A percentile compares a stretch with the other conserved stretches of the same genome.
phyloP scores from a whole-genome alignment of 495 filamentous ascomycete genomes.

The Pyronema domesticum region DNA sequence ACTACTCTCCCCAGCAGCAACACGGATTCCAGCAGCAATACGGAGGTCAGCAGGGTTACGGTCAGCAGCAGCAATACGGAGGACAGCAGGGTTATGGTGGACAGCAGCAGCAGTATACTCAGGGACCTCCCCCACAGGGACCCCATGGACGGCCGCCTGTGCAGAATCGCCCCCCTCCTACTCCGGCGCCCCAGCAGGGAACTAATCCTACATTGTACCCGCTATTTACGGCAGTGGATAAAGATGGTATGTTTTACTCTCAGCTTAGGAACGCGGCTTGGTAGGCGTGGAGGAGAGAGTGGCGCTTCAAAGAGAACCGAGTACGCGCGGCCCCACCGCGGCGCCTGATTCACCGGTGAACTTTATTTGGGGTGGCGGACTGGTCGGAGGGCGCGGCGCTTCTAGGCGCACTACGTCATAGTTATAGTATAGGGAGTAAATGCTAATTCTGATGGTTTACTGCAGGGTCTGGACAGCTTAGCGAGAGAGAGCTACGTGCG shows the following conservation, averaged over 20 bases:
- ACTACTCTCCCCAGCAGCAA: conserved; percentile 25
- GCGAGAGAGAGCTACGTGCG: conserved; percentile 70
- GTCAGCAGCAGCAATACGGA: conserved; percentile 6
- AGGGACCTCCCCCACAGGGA: conserved; percentile 25
- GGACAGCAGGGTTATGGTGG: conserved; percentile 11
- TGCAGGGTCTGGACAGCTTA: conserved; percentile 59
- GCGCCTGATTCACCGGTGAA: no score
- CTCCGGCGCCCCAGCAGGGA: conserved; percentile 43
- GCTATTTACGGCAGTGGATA: conserved; percentile 83
- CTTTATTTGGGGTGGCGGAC: no score
- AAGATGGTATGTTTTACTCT: conserved; percentile 37
- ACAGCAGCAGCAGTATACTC: conserved; percentile 27
- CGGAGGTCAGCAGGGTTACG: neutral
- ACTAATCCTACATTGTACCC: conserved; percentile 61
- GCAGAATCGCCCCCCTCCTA: conserved; percentile 45
- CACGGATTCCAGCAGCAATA: conserved; percentile 5
- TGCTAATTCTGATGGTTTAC: conserved; percentile 5
- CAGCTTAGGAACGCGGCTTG: no score
- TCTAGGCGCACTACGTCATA: no score
- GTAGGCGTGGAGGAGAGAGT: no score
- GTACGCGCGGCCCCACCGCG: no score
- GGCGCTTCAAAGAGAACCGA: no score
- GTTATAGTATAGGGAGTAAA: neutral
- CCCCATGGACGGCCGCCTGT: conserved; percentile 34
- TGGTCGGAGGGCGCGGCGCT: neutral